These are phyloP conservation scores for Onygena corvina DNA, from an alignment of 2,329 filamentous ascomycete genomes.

Conservation along the genomic window DNA sequence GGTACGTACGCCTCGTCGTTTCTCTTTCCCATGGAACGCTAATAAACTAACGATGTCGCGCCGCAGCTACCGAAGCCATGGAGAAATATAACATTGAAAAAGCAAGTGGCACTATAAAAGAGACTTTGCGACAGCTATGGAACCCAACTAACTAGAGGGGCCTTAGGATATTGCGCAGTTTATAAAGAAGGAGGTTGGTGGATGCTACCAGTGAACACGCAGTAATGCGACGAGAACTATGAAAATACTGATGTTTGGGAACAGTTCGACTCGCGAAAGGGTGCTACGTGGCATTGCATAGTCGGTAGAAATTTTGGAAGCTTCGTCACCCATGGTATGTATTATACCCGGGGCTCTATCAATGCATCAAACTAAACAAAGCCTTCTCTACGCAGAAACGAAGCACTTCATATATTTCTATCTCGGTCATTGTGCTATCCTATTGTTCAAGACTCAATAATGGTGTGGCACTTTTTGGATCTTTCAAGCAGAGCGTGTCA, in stretches of 20 bases:
- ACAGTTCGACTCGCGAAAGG: slow-evolving; percentile 93
- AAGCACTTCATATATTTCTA: slow-evolving; percentile 99
- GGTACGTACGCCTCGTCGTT: slow-evolving; percentile 47
- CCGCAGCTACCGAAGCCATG: slow-evolving; percentile 57
- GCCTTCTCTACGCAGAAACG: slow-evolving; percentile 53
- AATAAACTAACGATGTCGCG: slow-evolving; percentile 20
- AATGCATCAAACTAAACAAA: neutral
- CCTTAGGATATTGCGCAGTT: slow-evolving; percentile 80
- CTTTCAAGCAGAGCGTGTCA: slow-evolving; percentile 2
- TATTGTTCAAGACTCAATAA: slow-evolving; percentile 97
- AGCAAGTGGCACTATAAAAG: slow-evolving; percentile 32
- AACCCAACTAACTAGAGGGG: neutral
- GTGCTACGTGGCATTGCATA: slow-evolving; percentile 98
- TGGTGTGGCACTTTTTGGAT: slow-evolving; percentile 4
- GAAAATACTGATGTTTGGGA: slow-evolving; percentile 17
- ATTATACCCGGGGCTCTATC: neutral
- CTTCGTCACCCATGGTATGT: slow-evolving; percentile 90
- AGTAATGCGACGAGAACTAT: neutral
- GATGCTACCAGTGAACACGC: slow-evolving; percentile 8
- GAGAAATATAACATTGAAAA: slow-evolving; percentile 61
- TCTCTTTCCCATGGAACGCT: neutral
- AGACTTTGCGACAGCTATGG: neutral
- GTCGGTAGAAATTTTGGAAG: slow-evolving; percentile 97
- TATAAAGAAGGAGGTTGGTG: slow-evolving; percentile 77
- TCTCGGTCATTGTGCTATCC: slow-evolving; percentile 92